Evolutionary conservation across 2,329 filamentous ascomycete species (phyloP), one percentile per base, ranked within the genome.

Genomic region (Hymenoscyphus infarciens): DNA sequence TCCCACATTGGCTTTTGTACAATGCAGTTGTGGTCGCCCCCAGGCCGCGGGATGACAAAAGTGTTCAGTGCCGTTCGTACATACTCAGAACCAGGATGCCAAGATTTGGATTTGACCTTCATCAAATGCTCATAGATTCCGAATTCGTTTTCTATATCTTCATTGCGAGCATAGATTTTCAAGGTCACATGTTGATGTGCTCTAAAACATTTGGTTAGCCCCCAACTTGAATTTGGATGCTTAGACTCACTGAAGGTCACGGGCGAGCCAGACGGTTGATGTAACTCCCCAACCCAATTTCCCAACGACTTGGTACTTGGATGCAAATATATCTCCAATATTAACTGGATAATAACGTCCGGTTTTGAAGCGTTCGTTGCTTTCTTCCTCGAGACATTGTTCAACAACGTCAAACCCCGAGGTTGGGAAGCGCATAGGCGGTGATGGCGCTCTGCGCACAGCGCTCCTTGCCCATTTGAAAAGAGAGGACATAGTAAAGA

Each of bases 1-100:
- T 80, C 77, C 73, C 75, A 79, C 38, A 81, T 71, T 8, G 77
- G 78, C 5, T 72, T 73, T 69, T 79, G 75, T 3, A 78, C 73
- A 0, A 80, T 67, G 57, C 75, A 77, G 19, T 64, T 68, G 54
- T 79, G 76, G 11, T 60, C 59, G 3, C 76, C 75, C 25, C 75
- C 72, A 3, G 75, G 73, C 1, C 76, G 74, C 5, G 57, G 25
- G 6, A 79, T 60, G 3, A 75, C 63, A 57, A 79, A 79, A 5
- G 67, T 72, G 65, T 77, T 77, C 0, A 78, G 67, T 0, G 77
- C 66, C 8, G 64, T 61, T 38, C 77, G 73, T 3, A 79, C 66
- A 3, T 69, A 67, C 13, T 39, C 8, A 13, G 69, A 69, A 10
- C 77, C 77, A 1, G 70, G 71, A 65, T 79, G 77, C 42, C 42